Percentiles rank a stretch among this genome's conserved stretches.
Conservation (phyloP, 179 eudicot species). For the Silene coronaria region DNA sequence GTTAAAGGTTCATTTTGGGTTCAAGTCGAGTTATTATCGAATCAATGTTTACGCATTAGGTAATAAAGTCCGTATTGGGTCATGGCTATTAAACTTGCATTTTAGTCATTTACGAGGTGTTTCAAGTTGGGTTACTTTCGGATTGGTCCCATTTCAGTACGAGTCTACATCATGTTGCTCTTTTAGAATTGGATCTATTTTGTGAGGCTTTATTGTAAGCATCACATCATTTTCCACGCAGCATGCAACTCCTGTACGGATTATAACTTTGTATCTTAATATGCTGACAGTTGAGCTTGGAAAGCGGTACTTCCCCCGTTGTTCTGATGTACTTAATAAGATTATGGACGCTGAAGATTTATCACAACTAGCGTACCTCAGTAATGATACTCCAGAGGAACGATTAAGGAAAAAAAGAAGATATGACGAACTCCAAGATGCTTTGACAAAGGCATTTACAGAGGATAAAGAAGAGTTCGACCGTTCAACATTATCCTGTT, state of each 20-base stretch:
- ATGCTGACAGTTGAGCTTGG: slow-evolving; percentile 64
- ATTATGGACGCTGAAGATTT: slow-evolving; percentile 66
- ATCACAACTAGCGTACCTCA: slow-evolving; percentile 47
- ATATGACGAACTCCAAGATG: slow-evolving; percentile 55
- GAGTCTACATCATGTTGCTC: too few relatives aligned
- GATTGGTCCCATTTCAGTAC: background rate
- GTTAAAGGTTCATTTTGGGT: too few relatives aligned
- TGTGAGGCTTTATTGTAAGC: background rate
- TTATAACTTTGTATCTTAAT: background rate
- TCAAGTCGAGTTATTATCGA: too few relatives aligned
- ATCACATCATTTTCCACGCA: background rate
- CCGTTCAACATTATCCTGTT: slow-evolving; percentile 46
- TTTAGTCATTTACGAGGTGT: background rate
- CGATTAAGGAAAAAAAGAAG: slow-evolving; percentile 49
- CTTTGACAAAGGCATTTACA: slow-evolving; percentile 52
- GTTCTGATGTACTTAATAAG: slow-evolving; percentile 68
- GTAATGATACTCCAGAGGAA: slow-evolving; percentile 52
- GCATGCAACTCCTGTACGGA: background rate
- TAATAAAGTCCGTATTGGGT: too few relatives aligned
- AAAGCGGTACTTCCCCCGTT: slow-evolving; percentile 79
- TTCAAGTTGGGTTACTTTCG: background rate
- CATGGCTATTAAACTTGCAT: too few relatives aligned
- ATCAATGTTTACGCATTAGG: too few relatives aligned
- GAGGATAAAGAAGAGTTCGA: slow-evolving; percentile 61
- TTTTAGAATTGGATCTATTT: too few relatives aligned